phyloP scores from a whole-genome alignment of 805 yeast species.

The Pichia kluyveri region DNA sequence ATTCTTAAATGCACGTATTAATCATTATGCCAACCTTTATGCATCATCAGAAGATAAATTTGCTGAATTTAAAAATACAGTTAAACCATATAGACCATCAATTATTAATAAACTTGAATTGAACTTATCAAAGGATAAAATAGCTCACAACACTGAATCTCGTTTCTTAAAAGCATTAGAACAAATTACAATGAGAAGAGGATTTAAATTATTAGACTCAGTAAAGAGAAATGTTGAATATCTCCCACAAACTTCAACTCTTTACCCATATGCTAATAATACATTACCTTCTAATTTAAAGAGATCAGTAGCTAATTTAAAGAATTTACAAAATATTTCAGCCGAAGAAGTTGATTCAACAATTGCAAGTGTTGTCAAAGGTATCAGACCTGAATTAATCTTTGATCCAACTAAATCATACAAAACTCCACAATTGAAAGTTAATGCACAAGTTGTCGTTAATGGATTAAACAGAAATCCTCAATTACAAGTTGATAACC shows the following conservation, averaged over 20 bases:
- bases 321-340: constrained; percentile 12
- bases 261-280: constrained; percentile 22
- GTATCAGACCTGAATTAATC: constrained; percentile 19
- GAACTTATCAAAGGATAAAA: constrained; percentile 19
- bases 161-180: constrained; percentile 23
- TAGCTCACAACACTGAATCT: constrained; percentile 20
- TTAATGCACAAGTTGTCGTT: constrained; percentile 24
- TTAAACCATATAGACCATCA: not conserved
- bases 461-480: constrained; percentile 24
- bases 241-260: constrained; percentile 12
- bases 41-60: constrained; percentile 1
- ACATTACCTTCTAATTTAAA: constrained; percentile 13
- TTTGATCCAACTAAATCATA: constrained; percentile 13
- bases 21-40: constrained; percentile 1
- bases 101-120: constrained; percentile 12
- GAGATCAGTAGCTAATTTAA: constrained; percentile 10
- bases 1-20: constrained; percentile 6
- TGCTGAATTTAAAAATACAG: not conserved
- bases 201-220: constrained; percentile 14
- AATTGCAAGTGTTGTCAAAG: constrained; percentile 20
- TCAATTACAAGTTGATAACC: constrained; percentile 22
- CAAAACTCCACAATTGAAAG: constrained; percentile 18
- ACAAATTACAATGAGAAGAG: constrained; percentile 16
- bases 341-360: constrained; percentile 13
- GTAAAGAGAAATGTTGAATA: constrained; percentile 8